phyloP scores from a whole-genome alignment of 2,329 filamentous ascomycete genomes.

The Graphilbum sp. region DNA sequence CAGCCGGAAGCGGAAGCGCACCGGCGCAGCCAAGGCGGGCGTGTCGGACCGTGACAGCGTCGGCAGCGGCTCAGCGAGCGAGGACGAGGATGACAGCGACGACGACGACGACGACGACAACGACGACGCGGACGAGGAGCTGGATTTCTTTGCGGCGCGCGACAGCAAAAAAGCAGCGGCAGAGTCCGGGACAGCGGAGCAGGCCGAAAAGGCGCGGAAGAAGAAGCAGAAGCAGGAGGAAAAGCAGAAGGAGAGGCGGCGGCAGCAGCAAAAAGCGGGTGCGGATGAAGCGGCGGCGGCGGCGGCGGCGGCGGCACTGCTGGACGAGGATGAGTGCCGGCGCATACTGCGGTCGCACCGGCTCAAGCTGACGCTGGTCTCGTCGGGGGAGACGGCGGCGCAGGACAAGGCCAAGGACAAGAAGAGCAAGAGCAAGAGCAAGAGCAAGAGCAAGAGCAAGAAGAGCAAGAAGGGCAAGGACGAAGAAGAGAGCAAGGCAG shows the following conservation, averaged over 20 bases:
- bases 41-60: too few species aligned
- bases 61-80: background rate
- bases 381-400: too few species aligned
- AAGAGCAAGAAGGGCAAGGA: slow-evolving; percentile 32
- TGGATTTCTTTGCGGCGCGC: slow-evolving; percentile 44
- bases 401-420: slow-evolving; percentile 21
- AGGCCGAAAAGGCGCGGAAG: slow-evolving; percentile 13
- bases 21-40: background rate
- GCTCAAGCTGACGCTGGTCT: slow-evolving; percentile 68
- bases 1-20: slow-evolving; percentile 31
- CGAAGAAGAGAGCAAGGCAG: slow-evolving; percentile 24
- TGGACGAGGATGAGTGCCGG: slow-evolving; percentile 57
- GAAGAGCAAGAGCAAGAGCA: slow-evolving; percentile 21
- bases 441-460: slow-evolving; percentile 32
- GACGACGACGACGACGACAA: slow-evolving; percentile 16
- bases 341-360: slow-evolving; percentile 64
- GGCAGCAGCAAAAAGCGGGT: slow-evolving; percentile 17
- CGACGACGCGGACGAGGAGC: slow-evolving; percentile 25
- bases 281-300: slow-evolving; percentile 11
- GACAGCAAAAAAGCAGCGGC: slow-evolving; percentile 9
- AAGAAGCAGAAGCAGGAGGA: slow-evolving; percentile 18
- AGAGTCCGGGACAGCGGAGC: slow-evolving; percentile 18
- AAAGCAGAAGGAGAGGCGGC: slow-evolving; percentile 11
- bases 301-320: slow-evolving; percentile 12
- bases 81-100: slow-evolving; percentile 17